A percentile compares a stretch with the other conserved stretches of the same genome.
Conservation (phyloP, 331 rosid genomes). For the Rosa hybrid region DNA sequence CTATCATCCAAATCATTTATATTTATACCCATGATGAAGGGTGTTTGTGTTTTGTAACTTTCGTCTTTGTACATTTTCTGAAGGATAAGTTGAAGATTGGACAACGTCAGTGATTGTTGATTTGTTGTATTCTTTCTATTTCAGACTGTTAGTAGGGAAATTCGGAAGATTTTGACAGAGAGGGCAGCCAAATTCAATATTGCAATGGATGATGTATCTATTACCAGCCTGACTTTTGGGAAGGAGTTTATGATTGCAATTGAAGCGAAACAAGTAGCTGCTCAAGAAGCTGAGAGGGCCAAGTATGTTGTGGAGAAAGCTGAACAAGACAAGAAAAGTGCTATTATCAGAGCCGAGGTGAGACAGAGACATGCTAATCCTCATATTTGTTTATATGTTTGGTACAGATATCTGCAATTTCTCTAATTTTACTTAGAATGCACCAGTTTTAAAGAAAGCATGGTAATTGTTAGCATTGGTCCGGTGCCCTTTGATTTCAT, state of each 20-base stretch:
- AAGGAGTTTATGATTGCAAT: constrained; percentile 85
- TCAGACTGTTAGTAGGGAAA: constrained; percentile 87
- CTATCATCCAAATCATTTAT: not conserved
- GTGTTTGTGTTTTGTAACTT: not conserved
- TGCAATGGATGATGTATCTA: constrained; percentile 91
- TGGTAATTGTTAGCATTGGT: not conserved
- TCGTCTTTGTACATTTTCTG: not conserved
- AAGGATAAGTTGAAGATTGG: not conserved
- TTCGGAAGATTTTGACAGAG: constrained; percentile 69
- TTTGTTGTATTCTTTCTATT: constrained; percentile 16
- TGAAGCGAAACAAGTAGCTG: constrained; percentile 97
- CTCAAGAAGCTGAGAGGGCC: constrained; percentile 96
- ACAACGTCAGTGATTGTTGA: constrained; percentile 5
- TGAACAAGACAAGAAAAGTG: constrained; percentile 89
- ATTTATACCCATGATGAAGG: not conserved
- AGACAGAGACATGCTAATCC: constrained; percentile 17
- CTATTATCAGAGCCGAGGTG: constrained; percentile 87
- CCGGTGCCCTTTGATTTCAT: not conserved
- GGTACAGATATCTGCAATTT: not conserved
- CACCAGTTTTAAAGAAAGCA: not conserved
- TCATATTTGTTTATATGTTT: not conserved
- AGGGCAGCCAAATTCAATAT: constrained; percentile 80
- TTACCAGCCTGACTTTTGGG: constrained; percentile 72
- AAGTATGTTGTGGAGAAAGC: constrained; percentile 89
- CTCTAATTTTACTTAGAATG: not conserved